Base-by-base conservation (phyloP, 148 eudicot species). In the Pharnaceum exiguum region DNA sequence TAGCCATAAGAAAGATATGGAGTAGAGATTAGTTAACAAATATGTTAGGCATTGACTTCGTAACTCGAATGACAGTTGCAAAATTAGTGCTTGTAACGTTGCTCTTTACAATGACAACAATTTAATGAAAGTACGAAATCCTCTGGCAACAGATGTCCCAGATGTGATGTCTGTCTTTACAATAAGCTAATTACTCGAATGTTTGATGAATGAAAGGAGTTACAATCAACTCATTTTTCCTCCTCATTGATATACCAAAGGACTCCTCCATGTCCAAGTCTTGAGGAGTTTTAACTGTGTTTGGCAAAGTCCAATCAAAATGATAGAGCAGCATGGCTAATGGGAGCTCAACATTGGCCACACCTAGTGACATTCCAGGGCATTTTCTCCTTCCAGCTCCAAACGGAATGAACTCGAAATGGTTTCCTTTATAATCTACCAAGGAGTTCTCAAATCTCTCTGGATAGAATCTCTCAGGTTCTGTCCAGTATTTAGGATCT, bases 371-470 rank as follows among this genome's bases (percentile, higher is more conserved):
- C 15, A 73, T 56, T 10, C 77, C 77, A 4, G 72, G 76, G 47
- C 77, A 67, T 18, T 39, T 49, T 31, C 77, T 73, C 30, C 65
- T 56, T 16, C 77, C 77, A 5, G 59, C 7, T 2, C 77, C 77
- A 62, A 73, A 73, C 11, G 77, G 77, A 29, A 73, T 19, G 3
- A 66, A 35, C 64, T 67, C 46, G 12, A 55, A 72, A 42, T 66
- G 26, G 2, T 31, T 56, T 12, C 71, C 71, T 10, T 57, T 39
- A 16, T 65, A 66, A 60, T 72, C 75, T 9, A 59, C 19, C 10
- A 16, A n/a, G 5, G 38, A 19, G 3, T 58, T 45, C 26, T 71
- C 65, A 51, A 71, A 71, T 59, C 76, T 66, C 59, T 60, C 59
- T 2, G 76, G 76, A 21, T 60, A 26, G 26, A 72, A 72, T 3